Percentiles rank a stretch among this genome's conserved stretches.
Evolutionary conservation across 352 stramenopile species (phyloP).

Genomic region (Lagenidium giganteum): DNA sequence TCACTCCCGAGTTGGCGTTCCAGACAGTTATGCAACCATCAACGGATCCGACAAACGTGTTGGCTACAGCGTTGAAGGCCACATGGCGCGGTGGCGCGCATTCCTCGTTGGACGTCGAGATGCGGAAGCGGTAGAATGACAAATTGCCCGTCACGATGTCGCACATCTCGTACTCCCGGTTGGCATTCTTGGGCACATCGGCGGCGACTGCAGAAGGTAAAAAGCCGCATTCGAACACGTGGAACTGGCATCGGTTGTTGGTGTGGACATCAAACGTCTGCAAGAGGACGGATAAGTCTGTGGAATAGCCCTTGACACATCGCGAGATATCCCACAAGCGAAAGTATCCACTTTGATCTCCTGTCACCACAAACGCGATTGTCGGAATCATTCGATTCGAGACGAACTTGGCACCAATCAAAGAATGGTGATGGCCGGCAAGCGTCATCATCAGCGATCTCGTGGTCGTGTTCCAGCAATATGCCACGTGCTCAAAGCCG

Average conservation of each 20-base stretch:
- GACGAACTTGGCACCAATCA: constrained; percentile 67
- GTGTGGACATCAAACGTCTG: constrained; percentile 49
- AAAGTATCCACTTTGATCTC: constrained; percentile 68
- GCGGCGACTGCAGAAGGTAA: neutral
- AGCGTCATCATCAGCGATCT: constrained; percentile 46
- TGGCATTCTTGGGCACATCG: constrained; percentile 3
- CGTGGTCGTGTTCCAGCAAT: constrained; percentile 64
- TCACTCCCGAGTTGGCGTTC: constrained; percentile 54
- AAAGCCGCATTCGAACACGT: constrained; percentile 25
- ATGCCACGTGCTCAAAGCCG: constrained; percentile 80
- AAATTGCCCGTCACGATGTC: constrained; percentile 53
- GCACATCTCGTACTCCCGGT: constrained; percentile 19
- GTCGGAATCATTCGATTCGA: constrained; percentile 13
- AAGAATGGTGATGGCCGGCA: constrained; percentile 54
- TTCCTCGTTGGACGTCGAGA: constrained; percentile 29
- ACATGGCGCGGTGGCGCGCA: constrained; percentile 31
- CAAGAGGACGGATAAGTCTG: constrained; percentile 23
- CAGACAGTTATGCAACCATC: constrained; percentile 61
- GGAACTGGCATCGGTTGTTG: constrained; percentile 37
- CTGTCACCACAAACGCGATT: constrained; percentile 40
- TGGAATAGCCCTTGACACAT: constrained; percentile 33
- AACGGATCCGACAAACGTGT: constrained; percentile 51
- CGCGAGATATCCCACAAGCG: constrained; percentile 74
- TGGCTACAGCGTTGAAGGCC: constrained; percentile 53
- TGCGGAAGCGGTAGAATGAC: constrained; percentile 48